These are phyloP conservation scores for Fusarium subtropicale DNA, from an alignment of 2,329 filamentous ascomycete genomes.

Conservation along the genomic window DNA sequence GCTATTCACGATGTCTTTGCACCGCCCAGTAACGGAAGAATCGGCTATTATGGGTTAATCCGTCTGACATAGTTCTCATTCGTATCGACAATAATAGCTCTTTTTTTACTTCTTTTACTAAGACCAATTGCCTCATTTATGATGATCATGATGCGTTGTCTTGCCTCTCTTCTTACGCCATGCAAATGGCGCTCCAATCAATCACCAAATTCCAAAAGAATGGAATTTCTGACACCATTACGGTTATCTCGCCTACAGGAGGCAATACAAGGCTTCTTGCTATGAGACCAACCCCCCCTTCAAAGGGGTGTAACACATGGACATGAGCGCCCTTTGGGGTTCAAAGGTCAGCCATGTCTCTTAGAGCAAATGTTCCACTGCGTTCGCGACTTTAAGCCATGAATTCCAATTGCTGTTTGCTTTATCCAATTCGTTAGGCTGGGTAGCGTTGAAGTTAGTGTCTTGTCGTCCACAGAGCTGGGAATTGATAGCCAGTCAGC, in stretches of 20 bases:
- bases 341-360: constrained; percentile 28
- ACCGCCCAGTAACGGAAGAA: constrained; percentile 29
- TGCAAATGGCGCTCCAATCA: constrained; percentile 21
- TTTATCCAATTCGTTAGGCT: constrained; percentile 18
- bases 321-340: neutral
- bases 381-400: constrained; percentile 30
- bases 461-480: constrained; percentile 27
- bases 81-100: neutral
- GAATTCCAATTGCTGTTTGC: constrained; percentile 26
- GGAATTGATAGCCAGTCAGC: constrained; percentile 16
- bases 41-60: constrained; percentile 23
- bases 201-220: neutral
- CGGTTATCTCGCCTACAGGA: constrained; percentile 28
- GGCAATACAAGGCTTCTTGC: constrained; percentile 17
- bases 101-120: neutral
- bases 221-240: constrained; percentile 10
- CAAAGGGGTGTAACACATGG: constrained; percentile 13
- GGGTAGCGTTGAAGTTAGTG: constrained; percentile 1
- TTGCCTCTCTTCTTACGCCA: constrained; percentile 12
- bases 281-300: constrained; percentile 4
- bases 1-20: constrained; percentile 5
- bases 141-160: constrained; percentile 15
- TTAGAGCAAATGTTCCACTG: constrained; percentile 26
- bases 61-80: constrained; percentile 34
- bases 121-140: constrained; percentile 19